Evolutionary conservation across 2,329 filamentous ascomycete genomes (phyloP).

Genomic region (Didymella pinodella): DNA sequence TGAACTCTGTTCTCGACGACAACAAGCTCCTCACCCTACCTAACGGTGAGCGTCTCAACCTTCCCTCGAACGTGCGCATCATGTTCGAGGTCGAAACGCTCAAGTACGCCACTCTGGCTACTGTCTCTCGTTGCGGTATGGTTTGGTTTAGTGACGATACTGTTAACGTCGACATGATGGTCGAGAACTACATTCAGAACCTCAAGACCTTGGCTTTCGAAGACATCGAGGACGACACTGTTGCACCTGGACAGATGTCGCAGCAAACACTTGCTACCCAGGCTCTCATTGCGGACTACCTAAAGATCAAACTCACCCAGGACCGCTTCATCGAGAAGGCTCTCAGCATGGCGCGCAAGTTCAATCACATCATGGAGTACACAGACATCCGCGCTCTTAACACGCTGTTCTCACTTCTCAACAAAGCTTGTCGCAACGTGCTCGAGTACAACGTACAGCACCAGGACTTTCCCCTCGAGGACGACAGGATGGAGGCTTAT

Average conservation of each 20-base stretch:
- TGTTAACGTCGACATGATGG: constrained; percentile 90
- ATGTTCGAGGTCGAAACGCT: constrained; percentile 99
- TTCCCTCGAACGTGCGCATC: constrained; percentile 94
- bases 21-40: constrained; percentile 97
- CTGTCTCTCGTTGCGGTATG: constrained; percentile 99
- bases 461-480: constrained; percentile 88
- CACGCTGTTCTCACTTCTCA: constrained; percentile 93
- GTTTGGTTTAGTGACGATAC: constrained; percentile 99
- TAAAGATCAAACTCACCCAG: constrained; percentile 76
- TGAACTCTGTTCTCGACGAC: constrained; percentile 99
- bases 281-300: constrained; percentile 77
- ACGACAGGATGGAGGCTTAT: constrained; percentile 88
- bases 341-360: constrained; percentile 76
- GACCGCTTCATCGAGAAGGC: constrained; percentile 83
- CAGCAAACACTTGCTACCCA: constrained; percentile 80
- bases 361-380: constrained; percentile 98
- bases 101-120: constrained; percentile 96
- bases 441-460: constrained; percentile 97
- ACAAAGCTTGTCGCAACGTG: constrained; percentile 89
- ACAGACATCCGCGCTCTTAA: constrained; percentile 88
- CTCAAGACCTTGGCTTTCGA: constrained; percentile 87
- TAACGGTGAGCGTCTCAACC: constrained; percentile 95
- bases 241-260: constrained; percentile 62
- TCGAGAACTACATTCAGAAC: constrained; percentile 86
- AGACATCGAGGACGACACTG: constrained; percentile 90